Evolutionary conservation across 1,284 basidiomycete genomes (phyloP), one percentile per base, ranked within the genome.

Genomic region (Macrocybe sp.): DNA sequence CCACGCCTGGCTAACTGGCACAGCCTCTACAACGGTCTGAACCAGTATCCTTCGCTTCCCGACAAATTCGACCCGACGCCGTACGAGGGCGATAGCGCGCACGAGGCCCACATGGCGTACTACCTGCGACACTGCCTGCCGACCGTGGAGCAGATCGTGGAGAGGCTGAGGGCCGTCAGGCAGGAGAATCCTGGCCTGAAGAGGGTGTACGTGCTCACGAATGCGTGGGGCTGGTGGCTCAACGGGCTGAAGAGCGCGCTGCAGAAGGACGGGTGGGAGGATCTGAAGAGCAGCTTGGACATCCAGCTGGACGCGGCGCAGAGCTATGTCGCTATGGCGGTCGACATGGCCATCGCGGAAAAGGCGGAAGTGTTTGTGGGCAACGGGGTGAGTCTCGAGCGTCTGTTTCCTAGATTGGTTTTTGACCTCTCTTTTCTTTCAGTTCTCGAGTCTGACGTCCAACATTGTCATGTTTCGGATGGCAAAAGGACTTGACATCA

Each of bases 341-440:
- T 87, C 10, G 85, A 88, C 63, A 85, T 85, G 79, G 82, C 79
- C 28, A 75, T 89, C 32, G 85, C 80, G 0, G 73, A 83, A 56
- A 67, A 75, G 43, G 78, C 83, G 1, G 81, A 84, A 52, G 79
- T 86, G 48, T 88, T 87, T 62, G 67, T 89, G 10, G 85, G 85
- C 2, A 92, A 91, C 57, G 89, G 86, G 62, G 84, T 88, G 59
- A 64, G 83, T 72, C 50, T 47, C n/a, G 33, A 49, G 7, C 10
- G 43, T 33, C 34, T 41, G 40, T 34, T 9, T 40, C 5, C 4
- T 30, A 30, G 28, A 5, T 48, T 16, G 31, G 38, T 43, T 32
- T 14, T 22, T 29, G 14, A 42, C 22, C 34, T 29, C 16, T 38
- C 11, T 36, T 50, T 44, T 22, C 30, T 40, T 41, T 12, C 52